Base-by-base conservation (phyloP, 768 basidiomycete species). In the Daedalea quercina region DNA sequence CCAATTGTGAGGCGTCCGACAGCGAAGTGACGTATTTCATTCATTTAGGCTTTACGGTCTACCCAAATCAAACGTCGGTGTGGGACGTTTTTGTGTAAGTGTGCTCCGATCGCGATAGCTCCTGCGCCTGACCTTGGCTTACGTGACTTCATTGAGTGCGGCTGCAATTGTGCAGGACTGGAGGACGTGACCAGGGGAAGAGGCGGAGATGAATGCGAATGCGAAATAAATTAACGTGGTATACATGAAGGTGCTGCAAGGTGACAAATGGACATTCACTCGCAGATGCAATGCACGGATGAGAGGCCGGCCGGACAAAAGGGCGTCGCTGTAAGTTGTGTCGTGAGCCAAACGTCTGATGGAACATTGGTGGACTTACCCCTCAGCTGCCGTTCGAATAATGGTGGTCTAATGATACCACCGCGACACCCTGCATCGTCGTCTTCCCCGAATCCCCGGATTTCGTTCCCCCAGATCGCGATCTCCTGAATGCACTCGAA, bases 1-100 rank as follows among this genome's bases (percentile, higher is more conserved):
- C 28, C 28, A 31, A 31, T 31, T 11, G 28, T 42, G 13, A 9
- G 15, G 26, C 13, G 9, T 42, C 35, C 24, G 17, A 2, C 28
- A 49, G 19, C 8, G 19, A 46, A 3, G 19, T 53, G 37, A 44
- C 46, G 26, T 11, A 44, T 31, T 31, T 19, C 50, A n/a, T 37
- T 53, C 8, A 40, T 19, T 43, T 58, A 79, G 78, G 76, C 34
- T 66, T 71, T 35, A 73, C 78, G 1, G 70, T 76, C 53, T 82
- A 80, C 63, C 70, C 71, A 51, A 81, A 81, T 55, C 73, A 81
- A 60, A 77, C 77, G 4, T 53, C 64, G 4, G 67, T 80, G 13
- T 80, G 76, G 76, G 67, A 76, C 50, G 63, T 80, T 26, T 80
- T 82, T 63, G 73, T 68, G 79, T 78, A 62, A 60, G 69, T 59